Base-by-base conservation (phyloP, 2,329 filamentous ascomycete genomes). In the Paecilomyces sp. region DNA sequence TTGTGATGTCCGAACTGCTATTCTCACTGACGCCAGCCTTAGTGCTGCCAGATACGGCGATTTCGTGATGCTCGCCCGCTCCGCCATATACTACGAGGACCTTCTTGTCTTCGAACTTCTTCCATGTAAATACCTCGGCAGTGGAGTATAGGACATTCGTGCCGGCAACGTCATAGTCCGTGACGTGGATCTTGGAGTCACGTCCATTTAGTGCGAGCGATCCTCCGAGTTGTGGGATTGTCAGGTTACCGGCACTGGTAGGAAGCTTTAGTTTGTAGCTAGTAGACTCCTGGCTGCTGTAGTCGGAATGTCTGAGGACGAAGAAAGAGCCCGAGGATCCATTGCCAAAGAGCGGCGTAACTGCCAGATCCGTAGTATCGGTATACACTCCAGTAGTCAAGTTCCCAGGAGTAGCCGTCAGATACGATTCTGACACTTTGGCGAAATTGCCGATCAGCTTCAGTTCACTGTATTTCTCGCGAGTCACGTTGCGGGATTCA, bases 401-500 rank as follows among this genome's bases (percentile, higher is more conserved):
- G 65, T 79, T 76, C 11, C 81, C 80, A 1, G 86, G 82, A 0
- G 76, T 79, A 0, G 86, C 83, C 2, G 83, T 82, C 18, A 91
- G 75, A 66, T 90, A 92, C 0, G 83, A 84, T 0, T 88, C 87
- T 0, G 88, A 90, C 0, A 86, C 88, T 65, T 87, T 87, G 57
- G 90, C 72, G 72, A 93, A 93, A 65, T 90, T 88, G 28, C 84
- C 88, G 63, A 90, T 78, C 0, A 93, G 82, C 68, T 93, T 94
- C 28, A 90, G 78, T 70, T 94, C 89, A 51, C 85, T 87, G 71
- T 91, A 93, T 71, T 93, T 93, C 69, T 92, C 88, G 1, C 89
- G 82, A 30, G 80, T 76, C 2, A 93, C 77, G 1, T 82, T 82
- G 25, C 90, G 82, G 51, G 89, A 85, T 68, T 94, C 90, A 1